Conservation (phyloP, 2,329 filamentous ascomycete species). For the Dothistroma septosporum region DNA sequence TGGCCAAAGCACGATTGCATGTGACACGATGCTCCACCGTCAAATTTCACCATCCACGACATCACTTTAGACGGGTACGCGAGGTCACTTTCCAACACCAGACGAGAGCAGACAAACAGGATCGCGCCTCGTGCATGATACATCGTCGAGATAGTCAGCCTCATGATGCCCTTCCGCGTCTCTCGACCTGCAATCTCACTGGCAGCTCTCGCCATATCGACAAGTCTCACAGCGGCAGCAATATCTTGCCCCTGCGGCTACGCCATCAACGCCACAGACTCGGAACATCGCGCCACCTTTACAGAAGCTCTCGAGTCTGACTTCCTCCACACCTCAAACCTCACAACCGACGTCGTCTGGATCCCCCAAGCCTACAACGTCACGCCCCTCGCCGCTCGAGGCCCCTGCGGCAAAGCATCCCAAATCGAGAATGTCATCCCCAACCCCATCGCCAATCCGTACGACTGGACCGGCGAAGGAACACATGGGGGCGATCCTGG, state of each 20-base stretch:
- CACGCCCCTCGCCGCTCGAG: constrained; percentile 54
- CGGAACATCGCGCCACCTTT: constrained; percentile 50
- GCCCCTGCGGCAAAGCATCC: constrained; percentile 64
- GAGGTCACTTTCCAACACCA: neutral
- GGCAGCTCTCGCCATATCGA: neutral
- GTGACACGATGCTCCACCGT: neutral
- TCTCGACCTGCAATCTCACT: neutral
- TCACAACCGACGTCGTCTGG: constrained; percentile 51
- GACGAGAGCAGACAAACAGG: neutral
- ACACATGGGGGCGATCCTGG: constrained; percentile 48
- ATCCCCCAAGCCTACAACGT: constrained; percentile 63
- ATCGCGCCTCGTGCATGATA: neutral
- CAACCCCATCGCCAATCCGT: constrained; percentile 45
- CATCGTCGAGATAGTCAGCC: too few relatives aligned
- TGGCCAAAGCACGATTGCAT: neutral
- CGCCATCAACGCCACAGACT: constrained; percentile 48
- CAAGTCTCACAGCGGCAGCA: neutral
- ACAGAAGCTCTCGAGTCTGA: constrained; percentile 69
- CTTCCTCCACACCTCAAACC: constrained; percentile 55
- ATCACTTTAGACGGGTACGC: neutral
- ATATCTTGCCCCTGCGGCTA: constrained; percentile 69
- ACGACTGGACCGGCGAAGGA: constrained; percentile 43
- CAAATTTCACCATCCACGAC: neutral
- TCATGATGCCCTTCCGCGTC: neutral
- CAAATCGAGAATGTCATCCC: constrained; percentile 54